Percentiles rank a stretch among this genome's conserved stretches.
phyloP scores from a whole-genome alignment of 768 basidiomycete genomes.

The Auricularia sp. region DNA sequence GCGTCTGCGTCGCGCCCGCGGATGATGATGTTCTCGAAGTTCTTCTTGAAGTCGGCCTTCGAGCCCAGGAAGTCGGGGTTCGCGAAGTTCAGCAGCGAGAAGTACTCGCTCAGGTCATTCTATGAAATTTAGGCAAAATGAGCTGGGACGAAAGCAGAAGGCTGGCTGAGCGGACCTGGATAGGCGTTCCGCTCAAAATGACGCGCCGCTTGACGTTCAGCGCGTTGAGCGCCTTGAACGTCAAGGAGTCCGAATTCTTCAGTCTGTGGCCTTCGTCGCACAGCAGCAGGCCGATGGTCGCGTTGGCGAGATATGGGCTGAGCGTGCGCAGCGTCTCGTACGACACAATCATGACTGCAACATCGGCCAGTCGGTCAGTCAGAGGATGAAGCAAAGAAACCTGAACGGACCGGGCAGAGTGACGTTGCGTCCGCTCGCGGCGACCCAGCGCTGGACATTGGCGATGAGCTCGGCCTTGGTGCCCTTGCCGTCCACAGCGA shows the following conservation, averaged over 20 bases:
- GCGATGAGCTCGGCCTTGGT: conserved; percentile 71
- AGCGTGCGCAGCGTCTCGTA: conserved; percentile 90
- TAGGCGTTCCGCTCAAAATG: conserved; percentile 89
- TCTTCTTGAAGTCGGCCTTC: conserved; percentile 87
- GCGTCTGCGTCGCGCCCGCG: conserved; percentile 86
- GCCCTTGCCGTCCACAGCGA: conserved; percentile 90
- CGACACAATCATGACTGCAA: conserved; percentile 91
- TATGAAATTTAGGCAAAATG: conserved; percentile 20
- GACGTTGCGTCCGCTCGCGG: conserved; percentile 79
- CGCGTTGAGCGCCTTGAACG: conserved; percentile 73
- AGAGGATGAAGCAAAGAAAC: too few species aligned
- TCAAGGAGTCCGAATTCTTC: conserved; percentile 93
- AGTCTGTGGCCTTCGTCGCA: conserved; percentile 96
- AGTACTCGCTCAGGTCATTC: conserved; percentile 93
- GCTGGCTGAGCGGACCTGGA: conserved; percentile 44
- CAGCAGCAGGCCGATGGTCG: conserved; percentile 81
- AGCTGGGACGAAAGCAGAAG: neutral
- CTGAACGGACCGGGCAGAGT: conserved; percentile 68
- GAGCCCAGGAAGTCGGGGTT: conserved; percentile 85
- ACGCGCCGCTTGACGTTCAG: conserved; percentile 85
- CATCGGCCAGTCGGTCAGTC: too few species aligned
- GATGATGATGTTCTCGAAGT: conserved; percentile 87
- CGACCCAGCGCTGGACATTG: conserved; percentile 81
- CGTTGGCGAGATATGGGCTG: conserved; percentile 62
- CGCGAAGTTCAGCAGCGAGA: conserved; percentile 85